A percentile compares a stretch with the other conserved stretches of the same genome.
These are phyloP conservation scores for Dactylonectria estremocensis DNA, from an alignment of 2,329 filamentous ascomycete species.

Conservation along the genomic window DNA sequence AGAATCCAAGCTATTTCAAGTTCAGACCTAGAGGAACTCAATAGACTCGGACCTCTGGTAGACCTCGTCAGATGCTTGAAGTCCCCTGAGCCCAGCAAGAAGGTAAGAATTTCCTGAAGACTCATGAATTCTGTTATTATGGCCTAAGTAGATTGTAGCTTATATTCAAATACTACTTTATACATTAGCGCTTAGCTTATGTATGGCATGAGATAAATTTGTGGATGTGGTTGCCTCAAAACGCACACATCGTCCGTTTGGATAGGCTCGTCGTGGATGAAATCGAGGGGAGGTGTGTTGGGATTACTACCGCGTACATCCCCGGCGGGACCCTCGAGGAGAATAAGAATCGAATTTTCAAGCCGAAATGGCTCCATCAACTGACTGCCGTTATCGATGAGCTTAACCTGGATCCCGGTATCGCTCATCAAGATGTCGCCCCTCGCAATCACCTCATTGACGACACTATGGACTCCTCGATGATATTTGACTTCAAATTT, in stretches of 20 bases:
- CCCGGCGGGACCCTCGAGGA: conserved; percentile 52
- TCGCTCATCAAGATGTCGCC: conserved; percentile 57
- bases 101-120: too few relatives aligned
- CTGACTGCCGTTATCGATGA: conserved; percentile 50
- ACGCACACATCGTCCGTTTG: conserved; percentile 55
- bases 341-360: conserved; percentile 51
- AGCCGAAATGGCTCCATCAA: conserved; percentile 54
- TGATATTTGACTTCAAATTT: conserved; percentile 57
- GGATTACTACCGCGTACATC: conserved; percentile 55
- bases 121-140: too few relatives aligned
- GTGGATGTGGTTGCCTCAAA: conserved; percentile 52
- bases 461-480: conserved; percentile 48
- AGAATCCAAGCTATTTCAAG: conserved; percentile 36
- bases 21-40: conserved; percentile 47
- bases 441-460: conserved; percentile 57
- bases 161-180: conserved; percentile 56
- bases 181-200: conserved; percentile 32
- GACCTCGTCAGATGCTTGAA: conserved; percentile 42
- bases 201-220: conserved; percentile 55
- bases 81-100: too few relatives aligned
- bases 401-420: conserved; percentile 56
- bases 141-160: conserved; percentile 13
- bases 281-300: conserved; percentile 49
- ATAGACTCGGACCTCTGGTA: conserved; percentile 44
- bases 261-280: conserved; percentile 54